Evolutionary conservation across 1,284 basidiomycete species (phyloP), one percentile per base, ranked within the genome.

Genomic region (Stereum hirsutum): DNA sequence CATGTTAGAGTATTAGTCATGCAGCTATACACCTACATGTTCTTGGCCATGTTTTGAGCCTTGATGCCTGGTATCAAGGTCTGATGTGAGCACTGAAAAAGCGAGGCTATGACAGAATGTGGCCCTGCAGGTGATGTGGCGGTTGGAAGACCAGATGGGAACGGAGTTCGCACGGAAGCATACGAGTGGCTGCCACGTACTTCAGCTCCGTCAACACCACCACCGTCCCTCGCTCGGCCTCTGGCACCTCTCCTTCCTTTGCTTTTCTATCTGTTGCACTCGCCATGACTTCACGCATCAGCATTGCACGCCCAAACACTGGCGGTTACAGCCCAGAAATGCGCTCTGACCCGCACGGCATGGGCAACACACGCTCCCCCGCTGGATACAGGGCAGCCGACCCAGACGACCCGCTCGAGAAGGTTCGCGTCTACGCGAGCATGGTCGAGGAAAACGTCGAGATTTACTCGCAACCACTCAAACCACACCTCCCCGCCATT

Each of bases 401-500:
- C 65, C 78, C 87, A 4, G 87, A 91, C 56, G 83, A 87, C 63
- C 79, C 89, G 1, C 55, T 95, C 49, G 88, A 90, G 60, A 89
- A 90, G 66, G 66, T 96, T 49, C 80, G 88, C 54, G 74, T 75
- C 10, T 72, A 82, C 55, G 84, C 83, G 56, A 78, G 77, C 59
- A 78, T 84, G 62, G 75, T 91, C 47, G 96, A 99, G 68, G 96
- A 99, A 65, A 69, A 82, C 52, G 78, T 97, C 58, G 96, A 98
- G 62, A 82, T 87, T 51, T 87, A 89, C 66, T 83, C 92, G 6
- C 92, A 97, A 59, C 95, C 96, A 24, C 74, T 98, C 65, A 86
- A 88, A 63, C 96, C 96, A 41, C 86, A 95, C 63, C 75, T 99
- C 55, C 95, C 96, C 24, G 85, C 91, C 40, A 83, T 98, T 60